Percentiles rank a stretch among this genome's conserved stretches.
phyloP scores from a whole-genome alignment of 306 rosid species.

The Medicago truncatula region DNA sequence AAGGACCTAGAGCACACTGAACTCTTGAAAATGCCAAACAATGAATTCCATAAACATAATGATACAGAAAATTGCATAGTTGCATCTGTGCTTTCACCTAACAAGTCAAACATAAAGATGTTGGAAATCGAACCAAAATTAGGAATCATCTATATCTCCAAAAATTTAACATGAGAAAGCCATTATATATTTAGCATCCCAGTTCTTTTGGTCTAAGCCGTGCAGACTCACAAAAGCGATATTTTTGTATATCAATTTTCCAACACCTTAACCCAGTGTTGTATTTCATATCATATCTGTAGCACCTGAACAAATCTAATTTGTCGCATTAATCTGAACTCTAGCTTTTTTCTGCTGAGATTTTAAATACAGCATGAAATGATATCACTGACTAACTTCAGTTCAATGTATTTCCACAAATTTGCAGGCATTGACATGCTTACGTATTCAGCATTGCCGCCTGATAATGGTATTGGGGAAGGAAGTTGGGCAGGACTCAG shows the following conservation, averaged over 20 bases:
- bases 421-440: conserved; percentile 73
- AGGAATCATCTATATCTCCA: background rate
- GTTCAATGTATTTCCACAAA: conserved; percentile 35
- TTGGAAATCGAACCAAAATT: background rate
- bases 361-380: conserved; percentile 33
- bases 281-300: background rate
- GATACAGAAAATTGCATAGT: background rate
- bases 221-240: background rate
- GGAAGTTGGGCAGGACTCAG: conserved; percentile 93
- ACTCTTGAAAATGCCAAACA: no score
- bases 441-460: conserved; percentile 79
- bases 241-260: conserved; percentile 9
- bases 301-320: background rate
- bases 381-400: conserved; percentile 37
- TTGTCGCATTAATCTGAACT: conserved; percentile 17
- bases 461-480: conserved; percentile 78
- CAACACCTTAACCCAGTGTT: background rate
- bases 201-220: background rate
- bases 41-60: background rate
- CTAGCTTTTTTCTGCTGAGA: conserved; percentile 14
- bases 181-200: background rate
- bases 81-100: background rate
- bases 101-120: background rate
- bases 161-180: conserved; percentile 7
- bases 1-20: no score